Conservation (phyloP, 305 asterid species). For the Coffea humblotiana region DNA sequence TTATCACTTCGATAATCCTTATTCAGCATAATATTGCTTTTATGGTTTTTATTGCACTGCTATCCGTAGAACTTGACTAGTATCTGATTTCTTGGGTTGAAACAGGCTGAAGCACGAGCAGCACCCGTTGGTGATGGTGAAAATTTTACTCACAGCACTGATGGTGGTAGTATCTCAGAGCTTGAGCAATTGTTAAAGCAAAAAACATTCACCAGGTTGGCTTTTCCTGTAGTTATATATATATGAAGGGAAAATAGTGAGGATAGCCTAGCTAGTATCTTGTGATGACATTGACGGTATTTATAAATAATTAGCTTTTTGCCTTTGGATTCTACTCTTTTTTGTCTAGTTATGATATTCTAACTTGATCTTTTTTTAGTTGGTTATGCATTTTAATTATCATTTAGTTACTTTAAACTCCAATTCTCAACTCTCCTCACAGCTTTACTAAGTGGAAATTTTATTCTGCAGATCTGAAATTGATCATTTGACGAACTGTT, state of each 20-base stretch:
- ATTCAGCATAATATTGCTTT: not conserved
- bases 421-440: not conserved
- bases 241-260: not conserved
- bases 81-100: slow-evolving; percentile 23
- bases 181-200: slow-evolving; percentile 76
- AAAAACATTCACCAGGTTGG: slow-evolving; percentile 72
- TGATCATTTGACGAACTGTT: slow-evolving; percentile 68
- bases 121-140: slow-evolving; percentile 31
- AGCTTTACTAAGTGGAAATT: slow-evolving; percentile 9
- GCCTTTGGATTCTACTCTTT: not conserved
- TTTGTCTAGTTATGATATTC: not conserved
- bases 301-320: not conserved
- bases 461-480: slow-evolving; percentile 69
- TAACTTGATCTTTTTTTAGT: not conserved
- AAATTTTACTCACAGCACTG: slow-evolving; percentile 30
- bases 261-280: not conserved
- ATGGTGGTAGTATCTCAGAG: slow-evolving; percentile 44
- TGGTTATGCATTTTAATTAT: not conserved
- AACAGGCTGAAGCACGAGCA: slow-evolving; percentile 39
- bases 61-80: not conserved
- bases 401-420: not conserved
- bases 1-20: not conserved
- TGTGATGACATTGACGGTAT: not conserved
- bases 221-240: not conserved
- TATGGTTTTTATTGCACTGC: not conserved